Base-by-base conservation (phyloP, 495 filamentous ascomycete genomes). In the Pyronema omphalodes region DNA sequence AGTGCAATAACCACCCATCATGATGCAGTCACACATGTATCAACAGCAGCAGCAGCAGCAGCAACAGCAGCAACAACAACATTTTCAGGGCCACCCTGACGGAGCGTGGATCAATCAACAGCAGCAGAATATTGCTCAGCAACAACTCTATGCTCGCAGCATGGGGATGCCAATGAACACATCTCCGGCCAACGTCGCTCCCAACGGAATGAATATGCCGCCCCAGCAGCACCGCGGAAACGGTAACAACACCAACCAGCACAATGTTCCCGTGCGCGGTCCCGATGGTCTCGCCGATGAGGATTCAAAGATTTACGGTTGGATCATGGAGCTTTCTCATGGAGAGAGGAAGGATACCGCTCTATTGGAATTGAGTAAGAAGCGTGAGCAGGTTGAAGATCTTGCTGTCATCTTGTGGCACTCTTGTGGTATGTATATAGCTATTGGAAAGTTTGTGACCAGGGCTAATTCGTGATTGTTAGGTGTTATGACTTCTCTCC, bases 401-500 rank as follows among this genome's bases (percentile, higher is more conserved):
- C 72, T 99, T 55, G 91, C 91, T 34, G 70, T 99, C 58, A 94
- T 99, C 47, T 77, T 99, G 51, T 99, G 91, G 91, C 89, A 99
- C 68, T 95, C 91, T 2, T 95, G 95, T 66, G 91, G 89, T 95
- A 79, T 58, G 83, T 61, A 53, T 51, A 33, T 49, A 18, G 39
- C 58, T 59, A 55, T 60, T 50, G 14, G 39, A 17, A 36, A 51
- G 44, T 18, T 40, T 55, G 56, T 60, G 51, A 68, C 54, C 49
- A 45, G 44, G 48, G 60, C 58, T 17, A n/a, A 44, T 60, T 59
- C 64, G 52, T 55, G 60, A 1, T 11, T 48, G 11, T 1, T 66
- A 96, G 89, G 91, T 59, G 93, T 99, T 53, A 99, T 99, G 91
- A 93, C 91, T 29, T 89, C 87, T 33, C 72, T 99, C 11, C 77